These are phyloP conservation scores for Hypomyces rosellus DNA, from an alignment of 2,329 filamentous ascomycete genomes.

Conservation along the genomic window DNA sequence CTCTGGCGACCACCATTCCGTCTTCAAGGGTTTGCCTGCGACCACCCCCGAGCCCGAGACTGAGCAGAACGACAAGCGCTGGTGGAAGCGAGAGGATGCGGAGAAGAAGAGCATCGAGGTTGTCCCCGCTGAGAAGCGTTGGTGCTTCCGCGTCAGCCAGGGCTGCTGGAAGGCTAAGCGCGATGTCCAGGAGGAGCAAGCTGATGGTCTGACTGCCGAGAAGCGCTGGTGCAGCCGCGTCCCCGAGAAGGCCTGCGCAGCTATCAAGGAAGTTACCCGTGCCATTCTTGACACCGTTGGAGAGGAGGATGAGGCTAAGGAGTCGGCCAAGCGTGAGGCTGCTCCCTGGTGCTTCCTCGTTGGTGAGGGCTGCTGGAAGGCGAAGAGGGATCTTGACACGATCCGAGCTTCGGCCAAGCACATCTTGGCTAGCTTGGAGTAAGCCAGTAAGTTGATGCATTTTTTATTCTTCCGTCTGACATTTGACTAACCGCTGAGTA, in stretches of 20 bases:
- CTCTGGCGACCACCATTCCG: constrained; percentile 17
- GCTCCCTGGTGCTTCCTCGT: constrained; percentile 2
- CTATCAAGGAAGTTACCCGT: constrained; percentile 31
- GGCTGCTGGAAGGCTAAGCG: constrained; percentile 38
- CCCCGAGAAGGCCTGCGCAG: constrained; percentile 24
- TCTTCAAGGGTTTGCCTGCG: constrained; percentile 14
- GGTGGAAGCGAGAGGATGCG: neutral
- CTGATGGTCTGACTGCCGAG: constrained; percentile 3
- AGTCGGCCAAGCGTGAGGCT: neutral
- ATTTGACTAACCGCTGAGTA: neutral
- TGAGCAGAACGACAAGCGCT: constrained; percentile 16
- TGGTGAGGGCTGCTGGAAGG: constrained; percentile 31
- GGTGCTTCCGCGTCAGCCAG: constrained; percentile 32
- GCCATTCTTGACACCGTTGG: constrained; percentile 27
- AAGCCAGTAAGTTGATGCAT: neutral
- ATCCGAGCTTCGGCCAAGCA: constrained; percentile 8
- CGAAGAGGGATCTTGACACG: constrained; percentile 19
- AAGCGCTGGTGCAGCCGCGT: constrained; percentile 22
- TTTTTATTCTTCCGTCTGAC: neutral
- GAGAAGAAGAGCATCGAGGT: no score
- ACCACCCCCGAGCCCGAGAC: constrained; percentile 20
- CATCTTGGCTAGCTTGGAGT: constrained; percentile 5
- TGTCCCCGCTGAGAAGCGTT: neutral
- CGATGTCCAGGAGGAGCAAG: constrained; percentile 23
- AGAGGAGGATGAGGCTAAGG: constrained; percentile 9